Conservation (phyloP, 2,329 filamentous ascomycete genomes). For the Ceratocystis alfenasii region DNA sequence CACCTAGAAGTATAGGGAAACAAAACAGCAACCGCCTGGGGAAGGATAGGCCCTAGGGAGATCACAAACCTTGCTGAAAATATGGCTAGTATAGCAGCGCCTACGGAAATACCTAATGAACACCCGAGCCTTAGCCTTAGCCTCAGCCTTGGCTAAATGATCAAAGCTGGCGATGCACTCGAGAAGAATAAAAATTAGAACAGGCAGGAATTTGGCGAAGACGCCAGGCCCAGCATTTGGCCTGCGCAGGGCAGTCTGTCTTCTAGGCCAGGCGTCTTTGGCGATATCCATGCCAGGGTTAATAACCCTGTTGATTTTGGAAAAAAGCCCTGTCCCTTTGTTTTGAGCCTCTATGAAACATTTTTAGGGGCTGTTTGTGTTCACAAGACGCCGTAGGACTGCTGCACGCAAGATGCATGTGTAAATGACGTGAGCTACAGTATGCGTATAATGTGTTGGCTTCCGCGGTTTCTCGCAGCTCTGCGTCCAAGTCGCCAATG, state of each 20-base stretch:
- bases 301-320: no score
- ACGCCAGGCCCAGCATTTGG: neutral
- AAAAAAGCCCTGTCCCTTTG: no score
- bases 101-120: constrained; percentile 6
- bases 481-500: neutral
- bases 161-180: neutral
- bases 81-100: neutral
- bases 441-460: no score
- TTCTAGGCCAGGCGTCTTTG: neutral
- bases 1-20: neutral
- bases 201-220: neutral
- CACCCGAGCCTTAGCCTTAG: constrained; percentile 7
- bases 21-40: neutral
- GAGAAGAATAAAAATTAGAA: neutral
- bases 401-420: no score
- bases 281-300: no score
- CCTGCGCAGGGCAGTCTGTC: neutral
- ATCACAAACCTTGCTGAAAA: neutral
- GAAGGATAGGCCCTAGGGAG: neutral
- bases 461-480: no score
- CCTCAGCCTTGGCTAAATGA: neutral
- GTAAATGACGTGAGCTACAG: no score
- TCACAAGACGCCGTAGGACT: no score
- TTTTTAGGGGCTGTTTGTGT: no score
- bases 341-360: no score